phyloP scores from a whole-genome alignment of 257 asterid genomes.

The Penstemon eatonii region DNA sequence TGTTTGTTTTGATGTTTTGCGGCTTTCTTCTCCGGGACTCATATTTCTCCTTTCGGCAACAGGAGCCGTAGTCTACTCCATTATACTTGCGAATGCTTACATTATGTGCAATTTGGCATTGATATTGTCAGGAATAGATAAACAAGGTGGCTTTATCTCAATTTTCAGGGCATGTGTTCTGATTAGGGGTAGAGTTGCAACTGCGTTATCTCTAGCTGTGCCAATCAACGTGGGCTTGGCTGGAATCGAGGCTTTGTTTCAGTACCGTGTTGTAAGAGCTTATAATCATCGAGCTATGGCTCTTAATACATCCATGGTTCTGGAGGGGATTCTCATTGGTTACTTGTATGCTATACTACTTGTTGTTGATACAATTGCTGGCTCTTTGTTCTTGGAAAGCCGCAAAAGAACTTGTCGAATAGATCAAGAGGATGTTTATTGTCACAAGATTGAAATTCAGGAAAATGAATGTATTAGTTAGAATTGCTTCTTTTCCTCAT shows the following conservation, averaged over 20 bases:
- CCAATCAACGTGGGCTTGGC: conserved; percentile 53
- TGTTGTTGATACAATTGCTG: conserved; percentile 63
- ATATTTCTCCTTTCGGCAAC: conserved; percentile 49
- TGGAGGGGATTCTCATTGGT: conserved; percentile 60
- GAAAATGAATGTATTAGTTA: not conserved
- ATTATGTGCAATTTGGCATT: conserved; percentile 48
- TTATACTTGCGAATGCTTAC: conserved; percentile 63
- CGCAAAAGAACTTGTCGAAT: conserved; percentile 29
- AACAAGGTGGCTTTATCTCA: conserved; percentile 40
- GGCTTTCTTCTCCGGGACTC: conserved; percentile 39
- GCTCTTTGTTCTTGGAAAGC: conserved; percentile 50
- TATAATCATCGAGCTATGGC: conserved; percentile 21
- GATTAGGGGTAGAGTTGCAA: conserved; percentile 49
- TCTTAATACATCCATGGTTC: conserved; percentile 31
- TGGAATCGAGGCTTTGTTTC: conserved; percentile 64
- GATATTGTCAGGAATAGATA: conserved; percentile 47
- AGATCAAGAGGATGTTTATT: conserved; percentile 26
- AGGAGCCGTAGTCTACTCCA: conserved; percentile 57
- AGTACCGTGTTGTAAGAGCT: conserved; percentile 48
- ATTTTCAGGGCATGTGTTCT: conserved; percentile 50
- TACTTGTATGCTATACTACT: conserved; percentile 59
- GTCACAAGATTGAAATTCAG: conserved; percentile 11
- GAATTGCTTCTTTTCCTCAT: no score
- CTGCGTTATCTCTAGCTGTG: conserved; percentile 59
- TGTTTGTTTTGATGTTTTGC: conserved; percentile 33